phyloP scores from a whole-genome alignment of 352 stramenopile genomes.

The Pythium utonaiense region DNA sequence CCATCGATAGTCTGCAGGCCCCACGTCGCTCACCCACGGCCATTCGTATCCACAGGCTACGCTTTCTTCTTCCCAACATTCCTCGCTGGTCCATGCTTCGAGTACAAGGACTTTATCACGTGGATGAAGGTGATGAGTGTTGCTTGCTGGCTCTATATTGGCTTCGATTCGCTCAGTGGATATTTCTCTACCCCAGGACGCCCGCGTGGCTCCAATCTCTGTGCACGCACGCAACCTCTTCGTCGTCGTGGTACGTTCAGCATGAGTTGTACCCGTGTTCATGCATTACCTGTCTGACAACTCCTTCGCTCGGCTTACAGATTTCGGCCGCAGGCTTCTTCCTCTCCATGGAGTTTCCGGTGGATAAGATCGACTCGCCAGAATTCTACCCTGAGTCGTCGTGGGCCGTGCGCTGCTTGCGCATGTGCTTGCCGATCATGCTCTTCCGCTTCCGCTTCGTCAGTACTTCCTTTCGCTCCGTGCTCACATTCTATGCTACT shows the following conservation, averaged over 20 bases:
- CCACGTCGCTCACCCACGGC: no score
- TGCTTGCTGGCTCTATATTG: background rate
- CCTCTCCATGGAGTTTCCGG: constrained; percentile 67
- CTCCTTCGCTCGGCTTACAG: constrained; percentile 18
- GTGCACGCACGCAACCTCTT: constrained; percentile 78
- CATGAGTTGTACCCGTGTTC: background rate
- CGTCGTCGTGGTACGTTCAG: constrained; percentile 52
- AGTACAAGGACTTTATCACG: constrained; percentile 82
- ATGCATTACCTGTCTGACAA: no score
- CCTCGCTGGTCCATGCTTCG: constrained; percentile 73
- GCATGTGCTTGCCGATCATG: constrained; percentile 72
- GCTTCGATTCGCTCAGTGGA: background rate
- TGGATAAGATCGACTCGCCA: constrained; percentile 75
- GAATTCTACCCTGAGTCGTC: constrained; percentile 60
- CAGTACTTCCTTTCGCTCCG: no score
- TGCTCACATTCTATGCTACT: no score
- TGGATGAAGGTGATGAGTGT: constrained; percentile 59
- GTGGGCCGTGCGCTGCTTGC: constrained; percentile 60
- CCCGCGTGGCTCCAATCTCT: constrained; percentile 51
- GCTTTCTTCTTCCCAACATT: constrained; percentile 89
- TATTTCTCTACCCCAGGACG: constrained; percentile 29
- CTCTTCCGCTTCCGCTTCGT: constrained; percentile 85
- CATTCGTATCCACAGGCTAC: constrained; percentile 40
- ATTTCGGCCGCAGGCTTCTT: constrained; percentile 72
- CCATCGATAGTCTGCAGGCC: no score